Conservation (phyloP, 768 basidiomycete species). For the Boletus rubropictus region DNA sequence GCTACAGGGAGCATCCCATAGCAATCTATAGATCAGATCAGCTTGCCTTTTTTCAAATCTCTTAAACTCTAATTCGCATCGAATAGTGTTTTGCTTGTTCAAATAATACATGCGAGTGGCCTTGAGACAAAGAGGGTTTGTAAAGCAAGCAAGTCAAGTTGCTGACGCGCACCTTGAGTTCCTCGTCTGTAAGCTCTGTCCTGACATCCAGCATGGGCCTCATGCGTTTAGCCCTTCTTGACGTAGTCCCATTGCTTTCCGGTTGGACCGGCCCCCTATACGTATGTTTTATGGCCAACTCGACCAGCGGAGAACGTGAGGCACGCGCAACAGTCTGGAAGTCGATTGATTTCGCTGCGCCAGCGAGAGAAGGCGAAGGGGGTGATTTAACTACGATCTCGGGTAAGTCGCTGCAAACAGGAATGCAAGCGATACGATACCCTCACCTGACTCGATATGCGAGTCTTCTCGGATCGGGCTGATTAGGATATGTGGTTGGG, state of each 20-base stretch:
- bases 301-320: constrained; percentile 2
- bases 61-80: constrained; percentile 47
- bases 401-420: not conserved
- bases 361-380: constrained; percentile 1
- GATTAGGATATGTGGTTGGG: not conserved
- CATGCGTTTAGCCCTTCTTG: constrained; percentile 44
- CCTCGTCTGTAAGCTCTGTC: constrained; percentile 78
- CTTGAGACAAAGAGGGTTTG: constrained; percentile 28
- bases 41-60: constrained; percentile 50
- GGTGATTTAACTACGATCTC: constrained; percentile 3
- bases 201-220: constrained; percentile 62
- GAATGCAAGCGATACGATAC: not conserved
- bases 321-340: not conserved
- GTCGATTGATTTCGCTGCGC: constrained; percentile 4
- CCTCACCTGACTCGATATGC: constrained; percentile 6
- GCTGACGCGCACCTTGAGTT: constrained; percentile 53
- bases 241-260: not conserved
- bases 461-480: constrained; percentile 1
- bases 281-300: not conserved
- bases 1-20: constrained; percentile 61
- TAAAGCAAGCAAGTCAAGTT: not conserved
- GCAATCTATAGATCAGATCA: constrained; percentile 52
- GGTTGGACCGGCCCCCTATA: not conserved
- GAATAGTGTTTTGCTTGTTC: constrained; percentile 50
- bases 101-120: constrained; percentile 62